Evolutionary conservation across 352 stramenopile species (phyloP).

Genomic region (Globisporangium echinulatum): DNA sequence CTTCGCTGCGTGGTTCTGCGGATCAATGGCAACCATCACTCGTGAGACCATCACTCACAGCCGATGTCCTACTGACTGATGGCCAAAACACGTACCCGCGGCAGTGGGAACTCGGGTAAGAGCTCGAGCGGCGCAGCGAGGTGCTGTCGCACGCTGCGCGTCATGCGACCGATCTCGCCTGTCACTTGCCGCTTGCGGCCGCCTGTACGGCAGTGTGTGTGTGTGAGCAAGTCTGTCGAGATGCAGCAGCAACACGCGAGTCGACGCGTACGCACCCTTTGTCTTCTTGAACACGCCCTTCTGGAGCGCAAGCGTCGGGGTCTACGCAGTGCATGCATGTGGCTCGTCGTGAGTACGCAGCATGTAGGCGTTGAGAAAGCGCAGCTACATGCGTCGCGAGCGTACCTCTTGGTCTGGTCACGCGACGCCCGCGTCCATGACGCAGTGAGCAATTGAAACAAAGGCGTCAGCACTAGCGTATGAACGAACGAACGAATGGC

Average conservation of each 20-base stretch:
- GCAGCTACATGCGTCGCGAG: no score
- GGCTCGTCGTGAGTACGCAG: no score
- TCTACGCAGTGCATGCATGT: conserved; percentile 15
- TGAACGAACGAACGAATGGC: conserved; percentile 4
- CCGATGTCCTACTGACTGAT: not conserved
- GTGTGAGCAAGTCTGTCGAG: no score
- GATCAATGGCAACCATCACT: not conserved
- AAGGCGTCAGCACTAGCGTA: not conserved
- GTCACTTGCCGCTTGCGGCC: conserved; percentile 50
- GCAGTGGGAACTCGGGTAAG: conserved; percentile 47
- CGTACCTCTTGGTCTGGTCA: conserved; percentile 46
- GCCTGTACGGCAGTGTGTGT: conserved; percentile 8
- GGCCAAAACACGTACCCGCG: conserved; percentile 28
- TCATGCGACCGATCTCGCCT: conserved; percentile 65
- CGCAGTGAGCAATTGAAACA: no score
- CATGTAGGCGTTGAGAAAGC: no score
- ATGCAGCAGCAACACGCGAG: no score
- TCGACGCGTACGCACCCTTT: conserved; percentile 32
- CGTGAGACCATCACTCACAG: no score
- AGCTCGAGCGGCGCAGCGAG: conserved; percentile 67
- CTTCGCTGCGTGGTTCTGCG: not conserved
- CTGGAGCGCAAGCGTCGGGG: conserved; percentile 59
- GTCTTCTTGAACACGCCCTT: conserved; percentile 62
- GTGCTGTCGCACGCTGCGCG: conserved; percentile 71
- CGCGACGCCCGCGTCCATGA: not conserved